Conservation (phyloP, 208 protist genomes). For the Leptomonas seymouri region DNA sequence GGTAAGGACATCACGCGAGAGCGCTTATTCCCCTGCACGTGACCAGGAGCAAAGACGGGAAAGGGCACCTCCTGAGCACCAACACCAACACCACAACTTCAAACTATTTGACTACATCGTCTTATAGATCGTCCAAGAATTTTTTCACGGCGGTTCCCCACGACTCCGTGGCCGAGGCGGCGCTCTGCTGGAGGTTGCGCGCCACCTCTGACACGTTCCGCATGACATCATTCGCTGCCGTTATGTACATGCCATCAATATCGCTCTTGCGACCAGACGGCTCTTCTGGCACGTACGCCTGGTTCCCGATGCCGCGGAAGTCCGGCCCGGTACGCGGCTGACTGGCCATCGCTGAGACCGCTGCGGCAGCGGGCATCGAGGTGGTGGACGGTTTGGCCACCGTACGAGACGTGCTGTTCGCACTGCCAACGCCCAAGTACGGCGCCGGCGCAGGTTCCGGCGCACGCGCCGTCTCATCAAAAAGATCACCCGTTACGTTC, state of each 20-base stretch:
- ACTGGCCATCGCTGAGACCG: conserved; percentile 5
- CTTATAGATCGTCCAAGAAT: conserved; percentile 71
- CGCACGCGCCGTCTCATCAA: conserved; percentile 27
- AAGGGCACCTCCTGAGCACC: background rate
- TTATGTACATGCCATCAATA: conserved; percentile 12
- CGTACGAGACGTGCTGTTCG: conserved; percentile 5
- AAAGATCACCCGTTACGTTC: conserved; percentile 37
- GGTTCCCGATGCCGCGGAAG: conserved; percentile 67
- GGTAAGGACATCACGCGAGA: too few relatives aligned
- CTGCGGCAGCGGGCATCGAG: background rate
- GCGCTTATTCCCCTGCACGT: too few relatives aligned
- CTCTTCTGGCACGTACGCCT: conserved; percentile 47
- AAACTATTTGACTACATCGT: too few relatives aligned
- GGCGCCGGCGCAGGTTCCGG: conserved; percentile 16
- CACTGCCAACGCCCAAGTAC: conserved; percentile 11
- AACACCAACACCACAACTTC: background rate
- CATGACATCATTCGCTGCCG: conserved; percentile 40
- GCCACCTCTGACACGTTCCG: conserved; percentile 64
- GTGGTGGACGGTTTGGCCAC: background rate
- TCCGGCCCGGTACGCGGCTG: conserved; percentile 48
- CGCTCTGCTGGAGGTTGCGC: conserved; percentile 53
- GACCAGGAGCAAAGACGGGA: too few relatives aligned
- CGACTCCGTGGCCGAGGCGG: conserved; percentile 37
- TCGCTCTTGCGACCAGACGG: conserved; percentile 10
- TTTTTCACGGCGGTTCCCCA: conserved; percentile 60